A percentile compares a stretch with the other conserved stretches of the same genome.
phyloP scores from a whole-genome alignment of 345 rosid species.

The Anastatica hierochuntica region DNA sequence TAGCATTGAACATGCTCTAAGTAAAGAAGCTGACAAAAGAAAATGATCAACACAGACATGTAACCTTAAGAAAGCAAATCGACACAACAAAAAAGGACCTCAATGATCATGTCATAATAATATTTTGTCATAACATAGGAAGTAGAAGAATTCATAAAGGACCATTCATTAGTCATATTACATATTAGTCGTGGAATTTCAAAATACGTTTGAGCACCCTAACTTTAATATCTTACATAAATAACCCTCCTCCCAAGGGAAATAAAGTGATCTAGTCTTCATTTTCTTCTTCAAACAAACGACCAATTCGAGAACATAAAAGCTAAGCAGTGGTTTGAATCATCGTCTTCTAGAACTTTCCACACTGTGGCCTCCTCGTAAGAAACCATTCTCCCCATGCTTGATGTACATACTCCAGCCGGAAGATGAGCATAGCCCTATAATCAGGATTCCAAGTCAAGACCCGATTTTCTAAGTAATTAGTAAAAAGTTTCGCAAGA shows the following conservation, averaged over 20 bases:
- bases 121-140: background rate
- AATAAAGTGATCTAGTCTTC: too few species aligned
- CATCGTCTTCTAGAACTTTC: conserved; percentile 79
- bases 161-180: conserved; percentile 2
- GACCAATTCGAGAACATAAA: conserved; percentile 89
- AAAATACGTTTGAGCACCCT: conserved; percentile 11
- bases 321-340: conserved; percentile 63
- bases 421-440: conserved; percentile 73
- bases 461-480: background rate
- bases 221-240: conserved; percentile 24
- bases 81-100: too few species aligned
- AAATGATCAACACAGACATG: too few species aligned
- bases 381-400: conserved; percentile 83
- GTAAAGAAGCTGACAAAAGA: too few species aligned
- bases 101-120: too few species aligned
- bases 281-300: conserved; percentile 65
- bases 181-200: conserved; percentile 7
- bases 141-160: background rate
- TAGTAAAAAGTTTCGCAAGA: background rate
- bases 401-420: conserved; percentile 67
- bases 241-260: background rate
- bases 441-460: background rate
- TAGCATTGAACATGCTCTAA: too few species aligned
- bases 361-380: conserved; percentile 77
- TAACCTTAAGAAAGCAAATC: too few species aligned